Conservation (phyloP, 2,329 filamentous ascomycete genomes). For the Huntiella abstrusa region DNA sequence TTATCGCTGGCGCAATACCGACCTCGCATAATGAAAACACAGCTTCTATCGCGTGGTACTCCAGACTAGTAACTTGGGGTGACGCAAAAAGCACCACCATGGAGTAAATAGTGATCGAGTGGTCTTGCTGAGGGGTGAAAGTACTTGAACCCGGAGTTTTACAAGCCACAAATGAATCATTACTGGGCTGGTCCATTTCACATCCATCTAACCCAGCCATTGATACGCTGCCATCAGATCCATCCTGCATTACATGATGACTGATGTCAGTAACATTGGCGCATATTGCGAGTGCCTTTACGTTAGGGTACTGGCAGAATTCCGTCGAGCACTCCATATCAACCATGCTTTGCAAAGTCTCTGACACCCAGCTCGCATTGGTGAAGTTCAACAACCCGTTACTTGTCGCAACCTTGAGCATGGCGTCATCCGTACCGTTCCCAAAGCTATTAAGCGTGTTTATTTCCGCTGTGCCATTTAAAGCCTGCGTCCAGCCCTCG, state of each 20-base stretch:
- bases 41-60: constrained; percentile 15
- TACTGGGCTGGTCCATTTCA: background rate
- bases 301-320: constrained; percentile 13
- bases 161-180: constrained; percentile 9
- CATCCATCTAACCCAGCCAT: constrained; percentile 2
- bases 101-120: constrained; percentile 14
- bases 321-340: constrained; percentile 11
- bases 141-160: constrained; percentile 12
- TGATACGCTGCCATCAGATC: constrained; percentile 4
- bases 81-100: constrained; percentile 15
- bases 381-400: background rate
- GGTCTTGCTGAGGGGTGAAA: constrained; percentile 13
- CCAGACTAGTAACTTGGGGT: background rate
- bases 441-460: background rate
- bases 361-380: background rate
- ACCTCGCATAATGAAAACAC: constrained; percentile 17
- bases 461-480: background rate
- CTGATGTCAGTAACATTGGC: constrained; percentile 15
- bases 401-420: background rate
- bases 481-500: background rate
- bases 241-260: constrained; percentile 7
- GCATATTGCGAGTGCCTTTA: constrained; percentile 14
- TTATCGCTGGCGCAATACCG: constrained; percentile 13
- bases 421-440: background rate
- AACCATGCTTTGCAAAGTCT: background rate